Base-by-base conservation (phyloP, 2,329 filamentous ascomycete genomes). In the Scedosporium dehoogii region DNA sequence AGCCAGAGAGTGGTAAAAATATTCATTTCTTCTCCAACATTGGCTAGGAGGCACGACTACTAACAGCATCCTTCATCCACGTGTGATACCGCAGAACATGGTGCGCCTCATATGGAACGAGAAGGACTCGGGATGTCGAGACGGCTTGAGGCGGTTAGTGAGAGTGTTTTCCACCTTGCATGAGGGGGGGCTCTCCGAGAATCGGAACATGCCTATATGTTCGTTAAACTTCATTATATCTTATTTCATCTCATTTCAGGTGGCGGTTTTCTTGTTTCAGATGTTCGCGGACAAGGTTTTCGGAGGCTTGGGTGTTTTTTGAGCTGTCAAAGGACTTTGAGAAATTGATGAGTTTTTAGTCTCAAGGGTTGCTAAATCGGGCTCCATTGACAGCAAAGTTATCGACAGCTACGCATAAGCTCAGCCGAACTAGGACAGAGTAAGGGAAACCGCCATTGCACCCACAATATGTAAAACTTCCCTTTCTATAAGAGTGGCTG, bases 21-120 rank as follows among this genome's bases (percentile, higher is more conserved):
- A 9, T 10, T 33, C 9, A 33, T 33, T 33, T 33, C 10, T 33
- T 33, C 10, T 10, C 9, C 9, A 57, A 25, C 4, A 42, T 41
- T 41, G 3, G 10, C 25, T 23, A 9, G n/a, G 55, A 9, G 25
- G 18, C 53, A 6, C 12, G n/a, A 33, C 44, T 58, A 64, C 73
- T 68, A 71, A 83, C 88, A 60, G 87, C 81, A 69, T 94, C 87
- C 78, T 92, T 83, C 92, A 97, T 97, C 93, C 93, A 97, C 69
- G 81, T 77, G 72, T 96, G 91, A 72, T 97, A 97, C 44, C 81
- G 86, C 16, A 81, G 81, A 25, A 97, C 93, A 77, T 97, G 93
- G 70, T 86, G 88, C 44, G 80, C 75, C 65, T 88, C 87, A 74
- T 97, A 97, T 0, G 92, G 92, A 9, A 96, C 91, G 9, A 97